Evolutionary conservation across 2,329 filamentous ascomycete species (phyloP).

Genomic region (Venturia effusa): DNA sequence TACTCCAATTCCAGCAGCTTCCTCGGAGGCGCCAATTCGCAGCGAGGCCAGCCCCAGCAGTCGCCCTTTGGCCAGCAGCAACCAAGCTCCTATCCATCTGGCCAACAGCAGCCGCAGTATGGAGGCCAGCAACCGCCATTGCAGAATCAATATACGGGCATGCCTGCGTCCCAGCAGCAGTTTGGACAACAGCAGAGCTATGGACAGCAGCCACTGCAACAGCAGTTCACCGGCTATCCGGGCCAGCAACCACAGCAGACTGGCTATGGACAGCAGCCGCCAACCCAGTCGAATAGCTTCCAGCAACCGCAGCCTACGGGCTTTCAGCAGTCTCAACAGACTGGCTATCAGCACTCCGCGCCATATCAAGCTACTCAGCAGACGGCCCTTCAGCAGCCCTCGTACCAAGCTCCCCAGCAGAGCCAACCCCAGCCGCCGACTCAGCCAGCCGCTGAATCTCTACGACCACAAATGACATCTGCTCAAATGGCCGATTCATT

Average conservation of each 20-base stretch:
- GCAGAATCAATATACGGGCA: conserved; percentile 58
- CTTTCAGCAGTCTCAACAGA: conserved; percentile 32
- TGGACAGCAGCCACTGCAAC: conserved; percentile 40
- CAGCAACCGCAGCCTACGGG: conserved; percentile 26
- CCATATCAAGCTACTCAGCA: conserved; percentile 19
- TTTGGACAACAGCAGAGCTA: conserved; percentile 41
- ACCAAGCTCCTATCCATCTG: conserved; percentile 41
- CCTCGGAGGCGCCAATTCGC: conserved; percentile 66
- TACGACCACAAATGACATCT: conserved; percentile 51
- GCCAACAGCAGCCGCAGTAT: conserved; percentile 56
- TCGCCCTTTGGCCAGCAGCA: conserved; percentile 43
- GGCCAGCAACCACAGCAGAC: conserved; percentile 57
- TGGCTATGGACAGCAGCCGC: conserved; percentile 39
- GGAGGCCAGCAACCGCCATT: conserved; percentile 23
- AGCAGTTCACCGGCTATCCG: conserved; percentile 45
- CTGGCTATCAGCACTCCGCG: conserved; percentile 32
- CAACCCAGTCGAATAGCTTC: conserved; percentile 55
- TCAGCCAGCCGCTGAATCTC: conserved; percentile 48
- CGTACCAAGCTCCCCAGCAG: conserved; percentile 16
- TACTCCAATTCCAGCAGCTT: conserved; percentile 84
- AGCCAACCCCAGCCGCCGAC: conserved; percentile 33
- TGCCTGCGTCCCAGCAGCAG: conserved; percentile 34
- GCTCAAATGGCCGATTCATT: conserved; percentile 56
- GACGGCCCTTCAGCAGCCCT: conserved; percentile 26
- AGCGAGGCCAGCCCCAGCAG: conserved; percentile 51